A percentile compares a stretch with the other conserved stretches of the same genome.
phyloP scores from a whole-genome alignment of 2,329 filamentous ascomycete genomes.

The Malbranchea cinnamomea region DNA sequence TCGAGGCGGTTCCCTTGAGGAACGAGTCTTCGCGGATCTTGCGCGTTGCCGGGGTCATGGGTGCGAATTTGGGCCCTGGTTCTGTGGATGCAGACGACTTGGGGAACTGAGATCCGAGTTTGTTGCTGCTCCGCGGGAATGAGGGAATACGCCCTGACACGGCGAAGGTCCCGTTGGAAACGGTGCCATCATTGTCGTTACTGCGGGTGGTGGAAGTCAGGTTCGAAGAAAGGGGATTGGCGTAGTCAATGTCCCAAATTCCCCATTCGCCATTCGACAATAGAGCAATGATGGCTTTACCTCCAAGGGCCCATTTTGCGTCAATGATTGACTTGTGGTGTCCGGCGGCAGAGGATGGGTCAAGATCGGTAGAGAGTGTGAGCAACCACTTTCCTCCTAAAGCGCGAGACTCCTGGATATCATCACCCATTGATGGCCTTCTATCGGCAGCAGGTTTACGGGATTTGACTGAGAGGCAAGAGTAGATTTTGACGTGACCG shows the following conservation, averaged over 20 bases:
- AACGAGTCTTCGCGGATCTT: slow-evolving; percentile 31
- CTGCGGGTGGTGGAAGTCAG: slow-evolving; percentile 21
- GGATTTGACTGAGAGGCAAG: slow-evolving; percentile 31
- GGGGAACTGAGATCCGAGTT: slow-evolving; percentile 12
- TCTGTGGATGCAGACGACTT: slow-evolving; percentile 14
- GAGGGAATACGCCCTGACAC: slow-evolving; percentile 26
- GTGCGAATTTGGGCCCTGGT: slow-evolving; percentile 25
- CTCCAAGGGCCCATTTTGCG: slow-evolving; percentile 31
- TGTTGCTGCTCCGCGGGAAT: slow-evolving; percentile 9
- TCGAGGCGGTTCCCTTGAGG: slow-evolving; percentile 24
- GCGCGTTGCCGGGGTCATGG: slow-evolving; percentile 34
- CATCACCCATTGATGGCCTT: slow-evolving; percentile 18
- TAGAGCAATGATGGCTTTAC: slow-evolving; percentile 30
- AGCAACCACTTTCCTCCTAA: slow-evolving; percentile 29
- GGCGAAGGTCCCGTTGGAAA: slow-evolving; percentile 27
- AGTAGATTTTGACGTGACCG: slow-evolving; percentile 44
- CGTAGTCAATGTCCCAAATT: slow-evolving; percentile 34
- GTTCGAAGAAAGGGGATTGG: slow-evolving; percentile 25
- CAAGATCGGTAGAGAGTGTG: slow-evolving; percentile 26
- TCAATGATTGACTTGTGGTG: slow-evolving; percentile 30
- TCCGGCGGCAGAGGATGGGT: slow-evolving; percentile 16
- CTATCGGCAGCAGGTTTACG: slow-evolving; percentile 16
- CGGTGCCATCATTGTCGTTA: slow-evolving; percentile 24
- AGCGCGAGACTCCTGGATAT: slow-evolving; percentile 18
- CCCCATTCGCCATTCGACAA: slow-evolving; percentile 35